Percentiles rank a stretch among this genome's conserved stretches.
Conservation (phyloP, 805 yeast genomes). For the Geotrichum ghanense region DNA sequence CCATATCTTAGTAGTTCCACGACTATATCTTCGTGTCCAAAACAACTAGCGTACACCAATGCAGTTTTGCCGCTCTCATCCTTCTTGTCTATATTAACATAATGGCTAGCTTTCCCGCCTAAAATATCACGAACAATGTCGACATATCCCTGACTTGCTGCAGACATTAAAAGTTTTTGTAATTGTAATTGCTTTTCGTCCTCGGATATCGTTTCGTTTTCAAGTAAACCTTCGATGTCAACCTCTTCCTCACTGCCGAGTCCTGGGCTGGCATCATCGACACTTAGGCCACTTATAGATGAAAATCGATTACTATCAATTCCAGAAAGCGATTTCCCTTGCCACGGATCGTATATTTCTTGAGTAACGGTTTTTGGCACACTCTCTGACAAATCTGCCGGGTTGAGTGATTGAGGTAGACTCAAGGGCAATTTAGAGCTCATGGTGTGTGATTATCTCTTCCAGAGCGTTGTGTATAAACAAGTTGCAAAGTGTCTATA, state of each 20-base stretch:
- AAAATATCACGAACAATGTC: slow-evolving; percentile 21
- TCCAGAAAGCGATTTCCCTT: neutral
- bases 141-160: slow-evolving; percentile 27
- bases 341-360: neutral
- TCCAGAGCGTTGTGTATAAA: too few relatives aligned
- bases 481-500: too few relatives aligned
- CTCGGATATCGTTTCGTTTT: slow-evolving; percentile 10
- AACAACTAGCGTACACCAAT: slow-evolving; percentile 29
- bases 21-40: slow-evolving; percentile 29
- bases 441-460: too few relatives aligned
- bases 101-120: slow-evolving; percentile 14
- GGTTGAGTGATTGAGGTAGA: neutral
- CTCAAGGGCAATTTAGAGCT: neutral
- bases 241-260: neutral
- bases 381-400: neutral
- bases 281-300: neutral
- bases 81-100: slow-evolving; percentile 23
- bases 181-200: slow-evolving; percentile 15
- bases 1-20: slow-evolving; percentile 24
- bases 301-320: neutral
- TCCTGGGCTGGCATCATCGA: neutral
- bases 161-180: slow-evolving; percentile 23
- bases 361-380: neutral
- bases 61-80: slow-evolving; percentile 31
- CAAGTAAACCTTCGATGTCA: slow-evolving; percentile 14